phyloP scores from a whole-genome alignment of 352 stramenopile species.

The Globisporangium cylindrosporum region DNA sequence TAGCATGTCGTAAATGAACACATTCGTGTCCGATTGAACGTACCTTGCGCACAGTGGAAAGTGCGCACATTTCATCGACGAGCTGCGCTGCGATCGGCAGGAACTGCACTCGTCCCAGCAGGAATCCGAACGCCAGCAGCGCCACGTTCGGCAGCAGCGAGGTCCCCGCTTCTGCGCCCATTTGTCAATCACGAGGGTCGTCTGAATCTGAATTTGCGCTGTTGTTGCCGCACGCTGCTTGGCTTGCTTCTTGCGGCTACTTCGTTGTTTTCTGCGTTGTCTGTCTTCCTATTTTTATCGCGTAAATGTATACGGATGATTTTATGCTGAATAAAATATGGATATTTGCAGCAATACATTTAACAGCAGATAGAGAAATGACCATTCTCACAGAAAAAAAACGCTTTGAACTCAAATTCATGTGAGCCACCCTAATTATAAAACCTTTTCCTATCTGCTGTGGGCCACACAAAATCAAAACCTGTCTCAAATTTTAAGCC shows the following conservation, averaged over 20 bases:
- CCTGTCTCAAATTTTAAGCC: constrained; percentile 23
- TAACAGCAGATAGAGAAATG: too few species aligned
- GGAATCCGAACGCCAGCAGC: constrained; percentile 59
- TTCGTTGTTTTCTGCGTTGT: background rate
- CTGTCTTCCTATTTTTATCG: background rate
- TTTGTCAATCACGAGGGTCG: background rate
- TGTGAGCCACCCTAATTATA: background rate
- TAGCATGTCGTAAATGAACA: background rate
- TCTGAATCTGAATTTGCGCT: background rate
- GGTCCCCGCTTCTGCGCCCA: constrained; percentile 40
- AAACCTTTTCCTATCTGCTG: background rate
- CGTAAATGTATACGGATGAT: background rate
- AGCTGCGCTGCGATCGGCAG: constrained; percentile 42
- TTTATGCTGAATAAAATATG: background rate
- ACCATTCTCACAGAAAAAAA: background rate
- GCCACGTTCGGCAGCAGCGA: constrained; percentile 65
- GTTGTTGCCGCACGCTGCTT: background rate
- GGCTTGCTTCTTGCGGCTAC: background rate
- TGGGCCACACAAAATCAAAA: constrained; percentile 7
- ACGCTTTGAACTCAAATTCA: background rate
- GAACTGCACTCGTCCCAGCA: constrained; percentile 55
- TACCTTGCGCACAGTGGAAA: constrained; percentile 54
- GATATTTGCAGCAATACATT: background rate
- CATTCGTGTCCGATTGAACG: background rate
- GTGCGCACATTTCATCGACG: constrained; percentile 40